Conservation (phyloP, 2,329 filamentous ascomycete species). For the Colletotrichum magnum region DNA sequence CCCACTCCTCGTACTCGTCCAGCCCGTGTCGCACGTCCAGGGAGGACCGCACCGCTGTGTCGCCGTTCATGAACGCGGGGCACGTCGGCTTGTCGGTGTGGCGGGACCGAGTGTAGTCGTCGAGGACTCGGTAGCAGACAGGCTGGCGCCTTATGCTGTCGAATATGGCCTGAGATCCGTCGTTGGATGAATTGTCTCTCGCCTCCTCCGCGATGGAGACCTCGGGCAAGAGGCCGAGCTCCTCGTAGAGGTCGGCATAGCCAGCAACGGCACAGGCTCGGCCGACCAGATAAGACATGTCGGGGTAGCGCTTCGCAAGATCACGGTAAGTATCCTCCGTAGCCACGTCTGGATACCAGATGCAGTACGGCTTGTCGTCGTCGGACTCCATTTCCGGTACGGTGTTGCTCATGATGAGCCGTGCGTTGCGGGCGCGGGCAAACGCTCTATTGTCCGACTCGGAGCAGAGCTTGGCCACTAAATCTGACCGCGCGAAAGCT, state of each 20-base stretch:
- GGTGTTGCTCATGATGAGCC: slow-evolving; percentile 53
- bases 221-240: slow-evolving; percentile 56
- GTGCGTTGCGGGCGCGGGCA: slow-evolving; percentile 46
- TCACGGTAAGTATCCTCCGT: slow-evolving; percentile 53
- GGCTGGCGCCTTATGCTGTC: slow-evolving; percentile 48
- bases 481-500: slow-evolving; percentile 7
- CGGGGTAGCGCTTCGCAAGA: slow-evolving; percentile 49
- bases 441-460: not conserved
- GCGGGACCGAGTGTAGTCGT: slow-evolving; percentile 51
- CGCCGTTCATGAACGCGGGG: slow-evolving; percentile 50
- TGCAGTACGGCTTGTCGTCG: slow-evolving; percentile 55
- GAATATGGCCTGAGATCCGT: slow-evolving; percentile 47
- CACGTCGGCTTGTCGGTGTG: slow-evolving; percentile 21
- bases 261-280: slow-evolving; percentile 57
- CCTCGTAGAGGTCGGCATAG: slow-evolving; percentile 52
- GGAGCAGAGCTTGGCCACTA: slow-evolving; percentile 11
- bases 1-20: slow-evolving; percentile 21
- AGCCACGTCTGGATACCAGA: slow-evolving; percentile 57
- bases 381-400: slow-evolving; percentile 46
- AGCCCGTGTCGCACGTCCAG: slow-evolving; percentile 13
- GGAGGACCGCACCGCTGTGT: slow-evolving; percentile 49
- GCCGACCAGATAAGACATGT: slow-evolving; percentile 55
- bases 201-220: slow-evolving; percentile 57
- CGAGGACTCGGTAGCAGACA: slow-evolving; percentile 51
- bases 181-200: slow-evolving; percentile 45